A percentile compares a stretch with the other conserved stretches of the same genome.
Conservation (phyloP, 2,329 filamentous ascomycete species). For the Sarocladiaceae sp. region DNA sequence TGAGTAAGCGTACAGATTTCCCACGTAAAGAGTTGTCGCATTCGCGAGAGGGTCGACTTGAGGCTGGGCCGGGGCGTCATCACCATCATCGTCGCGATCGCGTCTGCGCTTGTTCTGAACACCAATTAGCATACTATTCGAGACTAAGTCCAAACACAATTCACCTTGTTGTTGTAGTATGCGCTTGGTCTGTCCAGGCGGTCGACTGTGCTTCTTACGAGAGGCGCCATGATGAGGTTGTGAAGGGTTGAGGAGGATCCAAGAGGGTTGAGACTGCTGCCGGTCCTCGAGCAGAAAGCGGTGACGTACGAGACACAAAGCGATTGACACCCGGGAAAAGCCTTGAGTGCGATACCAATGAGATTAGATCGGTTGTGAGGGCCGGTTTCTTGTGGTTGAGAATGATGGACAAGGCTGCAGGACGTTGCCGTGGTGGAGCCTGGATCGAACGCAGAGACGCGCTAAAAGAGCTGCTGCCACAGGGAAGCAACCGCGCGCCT, state of each 20-base stretch:
- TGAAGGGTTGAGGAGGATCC: neutral
- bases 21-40: slow-evolving; percentile 93
- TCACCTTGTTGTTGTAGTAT: slow-evolving; percentile 80
- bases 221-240: slow-evolving; percentile 33
- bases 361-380: no score
- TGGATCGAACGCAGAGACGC: neutral
- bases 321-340: no score
- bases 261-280: neutral
- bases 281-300: no score
- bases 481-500: neutral
- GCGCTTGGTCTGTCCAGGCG: slow-evolving; percentile 90
- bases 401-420: slow-evolving; percentile 4
- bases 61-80: slow-evolving; percentile 41
- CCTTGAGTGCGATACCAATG: no score
- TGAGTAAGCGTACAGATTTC: slow-evolving; percentile 65
- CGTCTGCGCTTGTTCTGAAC: slow-evolving; percentile 65
- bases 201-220: slow-evolving; percentile 68
- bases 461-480: neutral
- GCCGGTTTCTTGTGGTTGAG: neutral
- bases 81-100: slow-evolving; percentile 49
- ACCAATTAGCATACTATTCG: neutral
- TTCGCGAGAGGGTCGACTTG: slow-evolving; percentile 66
- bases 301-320: no score
- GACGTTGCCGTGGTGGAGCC: slow-evolving; percentile 8
- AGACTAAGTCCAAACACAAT: slow-evolving; percentile 15